Evolutionary conservation across 305 asterid species (phyloP).

Genomic region (Fraxinus angustifolia): DNA sequence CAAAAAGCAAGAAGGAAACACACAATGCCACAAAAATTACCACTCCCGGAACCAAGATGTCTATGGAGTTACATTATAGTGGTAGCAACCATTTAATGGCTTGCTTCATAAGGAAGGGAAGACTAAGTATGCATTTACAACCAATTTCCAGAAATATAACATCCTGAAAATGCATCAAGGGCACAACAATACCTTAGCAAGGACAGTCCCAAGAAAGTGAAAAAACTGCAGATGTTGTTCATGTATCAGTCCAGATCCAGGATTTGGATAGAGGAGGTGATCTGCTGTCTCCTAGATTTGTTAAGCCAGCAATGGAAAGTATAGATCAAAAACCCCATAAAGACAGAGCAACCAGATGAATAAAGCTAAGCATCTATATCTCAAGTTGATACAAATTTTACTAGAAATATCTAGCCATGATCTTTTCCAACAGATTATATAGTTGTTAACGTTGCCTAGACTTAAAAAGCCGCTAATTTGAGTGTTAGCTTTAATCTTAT

Average conservation of each 20-base stretch:
- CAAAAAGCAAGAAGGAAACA: background rate
- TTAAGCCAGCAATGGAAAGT: conserved; percentile 22
- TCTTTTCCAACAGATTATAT: background rate
- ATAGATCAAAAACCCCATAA: conserved; percentile 1
- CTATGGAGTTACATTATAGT: background rate
- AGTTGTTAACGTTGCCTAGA: background rate
- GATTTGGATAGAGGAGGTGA: conserved; percentile 95
- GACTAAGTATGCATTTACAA: background rate
- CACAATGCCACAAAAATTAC: background rate
- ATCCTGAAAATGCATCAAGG: conserved; percentile 12
- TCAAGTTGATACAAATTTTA: background rate
- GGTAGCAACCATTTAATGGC: background rate
- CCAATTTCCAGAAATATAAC: conserved; percentile 5
- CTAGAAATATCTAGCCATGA: background rate
- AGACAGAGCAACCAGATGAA: conserved; percentile 10
- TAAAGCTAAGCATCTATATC: background rate
- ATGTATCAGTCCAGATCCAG: conserved; percentile 88
- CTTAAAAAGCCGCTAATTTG: background rate
- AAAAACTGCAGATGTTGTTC: conserved; percentile 89
- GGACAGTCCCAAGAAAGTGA: conserved; percentile 91
- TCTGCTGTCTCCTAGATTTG: conserved; percentile 77
- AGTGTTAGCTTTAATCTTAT: background rate
- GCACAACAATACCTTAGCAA: conserved; percentile 72
- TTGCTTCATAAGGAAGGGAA: background rate
- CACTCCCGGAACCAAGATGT: background rate